Evolutionary conservation across 2,329 filamentous ascomycete species (phyloP).

Genomic region (Pseudocercospora fijiensis): DNA sequence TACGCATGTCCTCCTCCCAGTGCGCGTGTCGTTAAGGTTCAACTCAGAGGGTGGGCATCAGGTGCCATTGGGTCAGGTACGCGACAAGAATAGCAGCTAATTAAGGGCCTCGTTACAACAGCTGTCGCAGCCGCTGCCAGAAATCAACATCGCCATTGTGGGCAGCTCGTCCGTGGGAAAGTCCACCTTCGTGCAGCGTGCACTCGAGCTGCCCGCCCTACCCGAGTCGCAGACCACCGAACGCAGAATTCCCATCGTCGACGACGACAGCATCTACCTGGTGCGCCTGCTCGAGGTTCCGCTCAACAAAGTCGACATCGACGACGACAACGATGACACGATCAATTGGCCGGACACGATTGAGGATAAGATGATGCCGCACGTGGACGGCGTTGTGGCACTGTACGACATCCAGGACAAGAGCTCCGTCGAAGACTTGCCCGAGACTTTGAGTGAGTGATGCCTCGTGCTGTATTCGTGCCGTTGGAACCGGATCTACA

Average conservation of each 20-base stretch:
- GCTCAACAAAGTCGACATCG: constrained; percentile 53
- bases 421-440: constrained; percentile 70
- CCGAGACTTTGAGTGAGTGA: constrained; percentile 73
- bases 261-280: constrained; percentile 52
- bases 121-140: constrained; percentile 43
- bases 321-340: constrained; percentile 50
- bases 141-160: constrained; percentile 60
- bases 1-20: constrained; percentile 21
- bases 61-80: constrained; percentile 14
- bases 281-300: constrained; percentile 59
- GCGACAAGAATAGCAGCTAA: constrained; percentile 23
- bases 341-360: constrained; percentile 59
- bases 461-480: constrained; percentile 4
- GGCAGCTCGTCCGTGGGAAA: constrained; percentile 58
- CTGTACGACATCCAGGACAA: constrained; percentile 84
- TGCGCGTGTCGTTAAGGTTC: not conserved
- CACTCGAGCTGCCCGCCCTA: constrained; percentile 53
- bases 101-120: constrained; percentile 16
- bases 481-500: not conserved
- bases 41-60: constrained; percentile 1
- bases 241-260: constrained; percentile 56
- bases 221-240: constrained; percentile 45
- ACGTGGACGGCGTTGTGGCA: constrained; percentile 78
- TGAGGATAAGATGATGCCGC: constrained; percentile 68
- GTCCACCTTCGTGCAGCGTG: constrained; percentile 58